Evolutionary conservation across 139 green algal species (phyloP).

Genomic region (Diplosphaera chodatii): DNA sequence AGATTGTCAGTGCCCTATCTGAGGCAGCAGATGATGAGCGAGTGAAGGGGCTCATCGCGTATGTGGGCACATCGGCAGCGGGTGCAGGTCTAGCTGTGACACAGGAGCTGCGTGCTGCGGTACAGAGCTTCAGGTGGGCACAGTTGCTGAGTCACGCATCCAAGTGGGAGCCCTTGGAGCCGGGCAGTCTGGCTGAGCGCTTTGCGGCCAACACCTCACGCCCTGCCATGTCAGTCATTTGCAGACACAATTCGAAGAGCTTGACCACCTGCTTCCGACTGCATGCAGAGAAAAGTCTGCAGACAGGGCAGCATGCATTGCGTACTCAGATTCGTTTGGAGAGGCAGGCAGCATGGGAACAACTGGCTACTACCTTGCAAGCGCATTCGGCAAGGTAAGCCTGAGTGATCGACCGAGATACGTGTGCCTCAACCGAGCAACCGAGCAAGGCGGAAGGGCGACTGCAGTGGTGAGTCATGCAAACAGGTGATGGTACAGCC

Average conservation of each 20-base stretch:
- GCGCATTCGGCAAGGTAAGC: slow-evolving; percentile 14
- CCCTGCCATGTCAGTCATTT: neutral
- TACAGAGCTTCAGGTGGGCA: slow-evolving; percentile 34
- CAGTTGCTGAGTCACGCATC: neutral
- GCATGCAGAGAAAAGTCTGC: neutral
- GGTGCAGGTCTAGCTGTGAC: slow-evolving; percentile 44
- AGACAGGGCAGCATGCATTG: slow-evolving; percentile 18
- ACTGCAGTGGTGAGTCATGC: too few relatives aligned
- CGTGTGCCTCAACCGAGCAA: too few relatives aligned
- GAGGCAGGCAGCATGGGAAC: slow-evolving; percentile 45
- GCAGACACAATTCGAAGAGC: neutral
- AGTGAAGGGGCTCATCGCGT: slow-evolving; percentile 32
- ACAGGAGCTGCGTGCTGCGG: slow-evolving; percentile 47
- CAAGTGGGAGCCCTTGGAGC: too few relatives aligned
- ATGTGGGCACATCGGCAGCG: slow-evolving; percentile 29
- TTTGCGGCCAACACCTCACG: too few relatives aligned
- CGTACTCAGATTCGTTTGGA: slow-evolving; percentile 45
- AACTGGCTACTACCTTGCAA: slow-evolving; percentile 45
- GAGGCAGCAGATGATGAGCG: slow-evolving; percentile 28
- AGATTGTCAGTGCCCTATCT: slow-evolving; percentile 41
- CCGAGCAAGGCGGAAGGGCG: too few relatives aligned
- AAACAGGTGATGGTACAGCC: slow-evolving; percentile 47
- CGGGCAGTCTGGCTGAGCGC: too few relatives aligned
- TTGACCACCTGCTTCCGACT: neutral
- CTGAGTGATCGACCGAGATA: too few relatives aligned